Evolutionary conservation across 495 filamentous ascomycete genomes (phyloP), one percentile per base, ranked within the genome.

Genomic region (Aspergillus taichungensis): DNA sequence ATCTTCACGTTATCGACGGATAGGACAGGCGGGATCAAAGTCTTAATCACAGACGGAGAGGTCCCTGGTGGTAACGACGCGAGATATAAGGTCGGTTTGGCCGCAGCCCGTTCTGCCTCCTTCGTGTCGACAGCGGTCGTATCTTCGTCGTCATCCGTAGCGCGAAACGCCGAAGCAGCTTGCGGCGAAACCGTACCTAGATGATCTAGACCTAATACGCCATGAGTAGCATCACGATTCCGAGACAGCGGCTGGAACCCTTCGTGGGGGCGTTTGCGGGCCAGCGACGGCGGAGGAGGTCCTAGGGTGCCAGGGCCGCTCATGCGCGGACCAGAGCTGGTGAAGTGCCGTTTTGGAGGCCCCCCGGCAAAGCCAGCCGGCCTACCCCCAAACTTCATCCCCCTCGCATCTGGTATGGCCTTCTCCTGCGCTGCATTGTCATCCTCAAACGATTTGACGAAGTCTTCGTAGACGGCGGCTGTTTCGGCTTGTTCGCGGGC

Each of bases 71-170:
- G 82, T 32, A 78, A 64, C 12, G 71, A 77, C 11, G 69, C 74
- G 24, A 97, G 69, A 32, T 84, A 82, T n/a, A 97, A 58, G 0
- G 89, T 94, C n/a, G 88, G 90, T 57, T 87, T 91, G 11, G 91
- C 80, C 43, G 80, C 79, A 32, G 82, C 81, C 51, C 80, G 83
- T 50, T 92, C 86, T 30, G 80, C 79, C 9, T 79, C 75, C 43
- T 68, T 72, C 37, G 62, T 45, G 46, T 71, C 69, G 9, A 62
- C 57, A 30, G 56, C 48, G 10, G 62, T 62, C 40, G 18, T 24
- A 24, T 81, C 72, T 34, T 76, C 67, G 50, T 76, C 71, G 48
- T 79, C 72, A 37, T 77, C 73, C 6, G 65, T 71, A 5, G 56
- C 55, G 40, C 71, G 66, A 53, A 81, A 77, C 6, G 65, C 75